Percentiles rank a stretch among this genome's conserved stretches.
Evolutionary conservation across 495 filamentous ascomycete genomes (phyloP).

Genomic region (Aspergillus carlsbadensis): DNA sequence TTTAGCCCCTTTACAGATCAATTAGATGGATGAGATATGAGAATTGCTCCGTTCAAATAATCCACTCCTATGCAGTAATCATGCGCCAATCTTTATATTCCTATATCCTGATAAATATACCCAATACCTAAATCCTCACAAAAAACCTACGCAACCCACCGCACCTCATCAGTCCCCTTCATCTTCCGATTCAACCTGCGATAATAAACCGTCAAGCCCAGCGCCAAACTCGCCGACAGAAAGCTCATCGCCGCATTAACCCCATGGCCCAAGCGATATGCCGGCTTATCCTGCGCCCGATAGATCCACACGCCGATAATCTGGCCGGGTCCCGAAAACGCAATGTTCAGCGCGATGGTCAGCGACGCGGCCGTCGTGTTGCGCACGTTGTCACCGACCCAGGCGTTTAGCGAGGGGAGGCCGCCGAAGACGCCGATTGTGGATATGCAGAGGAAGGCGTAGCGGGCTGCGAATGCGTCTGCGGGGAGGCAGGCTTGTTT

Average conservation of each 20-base stretch:
- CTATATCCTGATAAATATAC: neutral
- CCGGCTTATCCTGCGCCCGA: slow-evolving; percentile 55
- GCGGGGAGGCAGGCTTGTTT: slow-evolving; percentile 43
- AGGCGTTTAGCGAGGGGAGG: slow-evolving; percentile 66
- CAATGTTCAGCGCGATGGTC: slow-evolving; percentile 66
- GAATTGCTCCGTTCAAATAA: no score
- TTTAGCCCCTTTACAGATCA: no score
- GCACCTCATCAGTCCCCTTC: neutral
- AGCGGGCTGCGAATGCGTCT: slow-evolving; percentile 47
- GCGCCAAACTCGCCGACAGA: slow-evolving; percentile 28
- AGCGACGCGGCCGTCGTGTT: slow-evolving; percentile 61
- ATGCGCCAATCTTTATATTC: neutral
- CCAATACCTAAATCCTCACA: neutral
- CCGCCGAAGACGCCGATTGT: slow-evolving; percentile 54
- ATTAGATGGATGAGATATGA: no score
- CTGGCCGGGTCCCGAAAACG: slow-evolving; percentile 63
- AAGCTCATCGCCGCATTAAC: slow-evolving; percentile 40
- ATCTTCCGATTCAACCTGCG: slow-evolving; percentile 31
- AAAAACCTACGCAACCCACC: neutral
- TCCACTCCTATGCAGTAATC: no score
- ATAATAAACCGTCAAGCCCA: slow-evolving; percentile 25
- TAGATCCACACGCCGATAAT: slow-evolving; percentile 77
- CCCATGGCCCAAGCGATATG: slow-evolving; percentile 64
- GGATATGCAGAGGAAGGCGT: slow-evolving; percentile 68
- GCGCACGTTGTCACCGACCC: slow-evolving; percentile 65